Evolutionary conservation across 129 eudicot species (phyloP).

Genomic region (Pulicaria dysenterica): DNA sequence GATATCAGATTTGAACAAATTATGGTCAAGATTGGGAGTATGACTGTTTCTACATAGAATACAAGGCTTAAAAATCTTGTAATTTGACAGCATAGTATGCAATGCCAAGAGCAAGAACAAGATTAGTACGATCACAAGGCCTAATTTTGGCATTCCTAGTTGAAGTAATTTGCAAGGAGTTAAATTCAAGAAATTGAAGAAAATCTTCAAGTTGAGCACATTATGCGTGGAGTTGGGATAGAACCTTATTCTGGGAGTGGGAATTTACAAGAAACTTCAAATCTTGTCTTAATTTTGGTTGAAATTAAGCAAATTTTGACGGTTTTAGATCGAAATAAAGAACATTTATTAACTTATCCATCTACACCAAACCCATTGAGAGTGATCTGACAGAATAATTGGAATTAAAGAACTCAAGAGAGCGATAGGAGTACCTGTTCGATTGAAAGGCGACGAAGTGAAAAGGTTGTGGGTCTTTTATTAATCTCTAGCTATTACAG

Average conservation of each 20-base stretch:
- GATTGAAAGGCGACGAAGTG: constrained; percentile 7
- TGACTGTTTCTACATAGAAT: constrained; percentile 34
- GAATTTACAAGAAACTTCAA: not conserved
- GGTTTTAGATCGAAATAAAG: not conserved
- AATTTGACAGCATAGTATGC: constrained; percentile 39
- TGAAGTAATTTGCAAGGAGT: not conserved
- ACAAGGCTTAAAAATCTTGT: constrained; percentile 30
- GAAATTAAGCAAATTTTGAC: constrained; percentile 6
- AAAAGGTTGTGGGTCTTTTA: constrained; percentile 25
- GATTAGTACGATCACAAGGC: constrained; percentile 24
- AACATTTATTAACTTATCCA: constrained; percentile 21
- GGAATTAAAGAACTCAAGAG: constrained; percentile 27
- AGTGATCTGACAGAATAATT: constrained; percentile 8
- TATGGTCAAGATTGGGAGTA: constrained; percentile 31
- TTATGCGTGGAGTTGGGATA: constrained; percentile 1
- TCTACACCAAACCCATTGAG: constrained; percentile 25
- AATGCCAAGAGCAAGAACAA: constrained; percentile 34
- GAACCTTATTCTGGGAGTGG: constrained; percentile 15
- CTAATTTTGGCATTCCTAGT: constrained; percentile 40
- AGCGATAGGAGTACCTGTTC: constrained; percentile 29
- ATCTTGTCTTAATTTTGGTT: not conserved
- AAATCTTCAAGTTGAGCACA: constrained; percentile 16
- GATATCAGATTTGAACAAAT: constrained; percentile 35
- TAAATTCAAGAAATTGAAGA: constrained; percentile 4
- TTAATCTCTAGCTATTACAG: constrained; percentile 1